These are phyloP conservation scores for Xylariales sp. DNA, from an alignment of 2,329 filamentous ascomycete species.

Conservation along the genomic window DNA sequence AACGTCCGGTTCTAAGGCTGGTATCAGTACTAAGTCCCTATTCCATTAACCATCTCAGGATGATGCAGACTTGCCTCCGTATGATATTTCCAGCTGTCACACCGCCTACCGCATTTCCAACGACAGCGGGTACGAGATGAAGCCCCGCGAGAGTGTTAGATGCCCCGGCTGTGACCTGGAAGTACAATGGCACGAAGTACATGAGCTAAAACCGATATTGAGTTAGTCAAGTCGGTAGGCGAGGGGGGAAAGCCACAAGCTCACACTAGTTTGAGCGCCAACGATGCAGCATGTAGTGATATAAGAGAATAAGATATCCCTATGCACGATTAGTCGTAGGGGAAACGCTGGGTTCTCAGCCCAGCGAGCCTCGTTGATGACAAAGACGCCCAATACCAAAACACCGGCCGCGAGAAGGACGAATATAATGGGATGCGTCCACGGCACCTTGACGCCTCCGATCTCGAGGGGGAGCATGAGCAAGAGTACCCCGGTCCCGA, in stretches of 20 bases:
- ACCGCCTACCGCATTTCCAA: conserved; percentile 74
- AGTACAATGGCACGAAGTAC: conserved; percentile 76
- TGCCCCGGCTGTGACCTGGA: conserved; percentile 69
- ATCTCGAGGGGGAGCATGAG: conserved; percentile 56
- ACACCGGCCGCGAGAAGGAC: conserved; percentile 48
- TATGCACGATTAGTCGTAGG: conserved; percentile 62
- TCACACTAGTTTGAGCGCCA: conserved; percentile 67
- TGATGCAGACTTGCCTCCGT: conserved; percentile 51
- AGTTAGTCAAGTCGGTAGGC: conserved; percentile 23
- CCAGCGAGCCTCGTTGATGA: conserved; percentile 54
- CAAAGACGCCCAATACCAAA: conserved; percentile 50
- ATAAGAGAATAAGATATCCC: conserved; percentile 65
- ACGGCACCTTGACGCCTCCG: conserved; percentile 54
- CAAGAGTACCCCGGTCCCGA: conserved; percentile 52
- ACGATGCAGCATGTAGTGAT: conserved; percentile 64
- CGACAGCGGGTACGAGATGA: conserved; percentile 74
- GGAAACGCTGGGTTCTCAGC: conserved; percentile 70
- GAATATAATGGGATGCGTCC: conserved; percentile 52
- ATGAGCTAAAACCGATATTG: conserved; percentile 58
- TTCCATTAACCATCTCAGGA: background rate
- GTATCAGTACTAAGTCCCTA: background rate
- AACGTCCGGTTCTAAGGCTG: conserved; percentile 64
- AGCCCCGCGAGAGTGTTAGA: conserved; percentile 68
- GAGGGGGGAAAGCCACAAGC: conserved; percentile 34
- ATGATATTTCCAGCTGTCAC: conserved; percentile 69